Base-by-base conservation (phyloP, 495 filamentous ascomycete species). In the Neurospora sp. region DNA sequence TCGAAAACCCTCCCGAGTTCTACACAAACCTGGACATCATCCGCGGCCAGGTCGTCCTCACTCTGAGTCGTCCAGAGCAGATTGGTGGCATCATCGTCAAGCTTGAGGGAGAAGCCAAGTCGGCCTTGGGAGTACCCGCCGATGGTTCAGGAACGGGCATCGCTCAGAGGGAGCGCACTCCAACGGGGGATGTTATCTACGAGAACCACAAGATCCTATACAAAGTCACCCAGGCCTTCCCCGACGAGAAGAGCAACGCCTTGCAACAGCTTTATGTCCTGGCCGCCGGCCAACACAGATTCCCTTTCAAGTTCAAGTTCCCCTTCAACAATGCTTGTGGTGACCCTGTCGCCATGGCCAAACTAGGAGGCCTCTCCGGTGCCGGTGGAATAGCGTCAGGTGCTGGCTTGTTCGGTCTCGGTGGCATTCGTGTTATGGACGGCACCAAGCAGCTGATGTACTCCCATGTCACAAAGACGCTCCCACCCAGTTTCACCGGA, bases 11-110 rank as follows among this genome's bases (percentile, higher is more conserved):
- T 35, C 90, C 91, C 73, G 83, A 87, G 69, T 90, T 92, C 82
- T 97, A 92, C 81, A 97, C 96, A 72, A 98, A 98, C 77, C 87
- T 97, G 71, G 96, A 99, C 81, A 83, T 89, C 73, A 87, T 99
- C 38, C 87, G 85, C 2, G 88, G 87, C 74, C 80, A 82, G 69
- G 87, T 97, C 27, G 78, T 94, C 14, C 81, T 99, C 69, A 80
- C 83, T 20, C 84, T 94, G 8, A 80, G 79, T 11, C 89, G 87
- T 37, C 88, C 90, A 71, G 88, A 92, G 72, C 87, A 88, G 38
- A 86, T 99, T 68, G 87, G 90, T 38, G 88, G 89, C 14, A 91
- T 99, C 70, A 87, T 94, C 53, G 95, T 97, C 74, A 99, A 99
- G 83, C 87, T 99, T 42, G 95, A 99, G 79, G 96, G 94, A 71